Evolutionary conservation across 192 early-diverging fungal species (phyloP), one percentile per base, ranked within the genome.

Genomic region (Spinellus fusiger): DNA sequence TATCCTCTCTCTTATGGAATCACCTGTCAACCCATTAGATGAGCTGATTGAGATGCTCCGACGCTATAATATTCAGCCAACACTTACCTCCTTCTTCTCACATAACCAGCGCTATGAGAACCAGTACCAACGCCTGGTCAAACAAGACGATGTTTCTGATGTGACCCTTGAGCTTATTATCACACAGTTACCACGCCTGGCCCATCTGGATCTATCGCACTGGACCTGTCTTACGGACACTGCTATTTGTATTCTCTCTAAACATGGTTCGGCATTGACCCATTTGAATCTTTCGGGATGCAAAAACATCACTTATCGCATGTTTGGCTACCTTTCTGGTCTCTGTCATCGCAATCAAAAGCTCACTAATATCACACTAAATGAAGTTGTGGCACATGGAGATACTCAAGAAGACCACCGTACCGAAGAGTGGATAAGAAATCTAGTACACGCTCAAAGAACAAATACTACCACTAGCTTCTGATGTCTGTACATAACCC

Each of bases 231-330:
- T 61, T 10, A 61, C 48, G 0, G 59, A 61, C 37, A 23, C 20
- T 34, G 47, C 44, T 48, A 38, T 49, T 22, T 26, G 47, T 23
- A 48, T 49, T 15, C 28, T 60, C 18, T n/a, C 58, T 48, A 27
- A 32, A 22, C 46, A 49, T 31, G 32, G 58, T 32, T 47, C 18
- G n/a, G 18, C 20, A 18, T 22, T 60, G 20, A 32, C 28, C 20
- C 32, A 48, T 16, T 47, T 60, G 23, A 70, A 65, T 15, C 23
- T 77, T 5, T 70, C 66, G 20, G 75, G 70, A 25, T 77, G 75
- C 28, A 37, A 69, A 2, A 68, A 64, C 10, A 58, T 77, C 32
- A 70, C 75, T 15, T 66, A 73, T 37, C 59, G 51, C 5, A 68
- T 60, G 23, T 32, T 60, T 37, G 38, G 32, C 16, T 60, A 28